These are phyloP conservation scores for Rubia balearica DNA, from an alignment of 305 asterid species.

Conservation along the genomic window DNA sequence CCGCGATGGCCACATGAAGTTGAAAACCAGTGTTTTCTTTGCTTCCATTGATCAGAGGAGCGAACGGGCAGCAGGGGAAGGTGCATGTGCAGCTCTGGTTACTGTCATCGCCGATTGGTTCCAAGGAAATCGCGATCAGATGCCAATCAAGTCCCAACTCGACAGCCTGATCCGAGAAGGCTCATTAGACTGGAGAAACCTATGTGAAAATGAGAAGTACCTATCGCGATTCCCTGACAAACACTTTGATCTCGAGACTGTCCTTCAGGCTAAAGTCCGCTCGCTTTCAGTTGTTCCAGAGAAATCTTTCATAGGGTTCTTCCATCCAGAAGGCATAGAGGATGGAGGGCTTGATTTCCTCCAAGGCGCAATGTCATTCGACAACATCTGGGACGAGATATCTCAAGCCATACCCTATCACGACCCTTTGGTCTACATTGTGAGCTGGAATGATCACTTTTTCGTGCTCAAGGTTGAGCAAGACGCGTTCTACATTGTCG, in stretches of 20 bases:
- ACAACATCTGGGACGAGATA: conserved; percentile 73
- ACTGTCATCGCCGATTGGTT: conserved; percentile 76
- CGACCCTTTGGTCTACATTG: conserved; percentile 39
- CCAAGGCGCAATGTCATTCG: conserved; percentile 68
- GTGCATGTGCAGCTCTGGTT: conserved; percentile 76
- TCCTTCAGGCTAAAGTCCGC: conserved; percentile 54
- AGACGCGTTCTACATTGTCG: conserved; percentile 58
- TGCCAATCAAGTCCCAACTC: conserved; percentile 75
- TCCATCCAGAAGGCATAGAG: conserved; percentile 60
- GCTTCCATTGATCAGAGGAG: conserved; percentile 80
- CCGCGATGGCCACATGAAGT: conserved; percentile 62
- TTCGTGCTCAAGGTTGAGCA: conserved; percentile 62
- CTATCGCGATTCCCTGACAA: conserved; percentile 57
- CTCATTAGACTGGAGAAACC: conserved; percentile 68
- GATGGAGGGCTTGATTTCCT: conserved; percentile 52
- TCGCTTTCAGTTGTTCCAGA: conserved; percentile 47
- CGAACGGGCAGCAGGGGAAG: conserved; percentile 76
- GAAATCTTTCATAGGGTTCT: conserved; percentile 72
- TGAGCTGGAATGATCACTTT: conserved; percentile 85
- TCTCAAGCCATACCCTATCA: conserved; percentile 20
- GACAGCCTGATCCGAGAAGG: conserved; percentile 75
- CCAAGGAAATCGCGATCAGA: conserved; percentile 34
- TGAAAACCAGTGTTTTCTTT: conserved; percentile 58
- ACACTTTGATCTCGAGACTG: conserved; percentile 79
- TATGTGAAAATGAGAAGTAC: conserved; percentile 49